These are phyloP conservation scores for Mayamaea pseudoterrestris DNA, from an alignment of 108 stramenopile genomes.

Conservation along the genomic window DNA sequence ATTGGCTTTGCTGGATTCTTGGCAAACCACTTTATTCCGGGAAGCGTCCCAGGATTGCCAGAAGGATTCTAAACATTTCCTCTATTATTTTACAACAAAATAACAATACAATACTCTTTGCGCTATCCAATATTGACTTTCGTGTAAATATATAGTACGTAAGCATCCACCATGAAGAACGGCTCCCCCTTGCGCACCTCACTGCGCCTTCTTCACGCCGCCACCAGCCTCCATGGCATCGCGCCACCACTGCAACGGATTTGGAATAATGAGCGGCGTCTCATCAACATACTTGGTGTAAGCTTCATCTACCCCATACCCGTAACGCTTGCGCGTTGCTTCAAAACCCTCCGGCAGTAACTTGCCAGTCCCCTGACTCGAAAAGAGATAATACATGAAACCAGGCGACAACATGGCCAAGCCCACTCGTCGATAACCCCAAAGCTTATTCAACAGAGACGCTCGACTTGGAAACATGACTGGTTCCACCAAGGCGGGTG, in stretches of 20 bases:
- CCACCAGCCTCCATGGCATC: too few relatives aligned
- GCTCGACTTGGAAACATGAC: not conserved
- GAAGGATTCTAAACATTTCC: conserved; percentile 14
- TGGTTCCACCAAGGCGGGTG: conserved; percentile 28
- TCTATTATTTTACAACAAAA: too few relatives aligned
- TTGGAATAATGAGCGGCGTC: conserved; percentile 1
- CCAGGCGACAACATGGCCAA: conserved; percentile 39
- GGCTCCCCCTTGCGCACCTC: too few relatives aligned
- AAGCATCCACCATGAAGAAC: too few relatives aligned
- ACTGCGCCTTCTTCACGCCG: too few relatives aligned
- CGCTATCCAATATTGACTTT: too few relatives aligned
- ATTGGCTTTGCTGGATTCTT: conserved; percentile 80
- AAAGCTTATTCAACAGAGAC: conserved; percentile 6
- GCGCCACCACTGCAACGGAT: too few relatives aligned
- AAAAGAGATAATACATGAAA: conserved; percentile 48
- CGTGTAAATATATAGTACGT: too few relatives aligned
- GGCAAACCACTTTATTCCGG: conserved; percentile 80
- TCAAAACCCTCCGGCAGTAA: conserved; percentile 9
- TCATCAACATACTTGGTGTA: conserved; percentile 31
- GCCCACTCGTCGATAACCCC: conserved; percentile 18
- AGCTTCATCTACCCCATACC: conserved; percentile 46
- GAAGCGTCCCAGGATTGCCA: conserved; percentile 66
- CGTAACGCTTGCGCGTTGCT: conserved; percentile 28
- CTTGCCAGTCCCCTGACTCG: conserved; percentile 42
- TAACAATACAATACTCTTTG: too few relatives aligned